Percentiles rank a stretch among this genome's conserved stretches.
phyloP scores from a whole-genome alignment of 2,329 filamentous ascomycete genomes.

The Penicillium sp. region DNA sequence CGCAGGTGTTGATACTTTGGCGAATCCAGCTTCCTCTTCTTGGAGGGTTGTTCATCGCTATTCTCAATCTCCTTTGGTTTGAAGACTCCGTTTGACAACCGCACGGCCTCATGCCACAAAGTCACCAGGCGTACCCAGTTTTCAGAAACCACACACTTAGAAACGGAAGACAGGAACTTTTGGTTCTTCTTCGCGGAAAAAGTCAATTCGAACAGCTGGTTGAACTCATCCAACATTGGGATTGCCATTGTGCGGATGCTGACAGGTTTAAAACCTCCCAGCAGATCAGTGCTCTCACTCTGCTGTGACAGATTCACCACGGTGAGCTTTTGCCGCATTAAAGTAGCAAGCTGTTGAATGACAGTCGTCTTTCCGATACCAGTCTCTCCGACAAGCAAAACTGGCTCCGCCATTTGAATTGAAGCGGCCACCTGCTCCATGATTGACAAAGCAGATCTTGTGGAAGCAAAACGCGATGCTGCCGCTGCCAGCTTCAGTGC shows the following conservation, averaged over 20 bases:
- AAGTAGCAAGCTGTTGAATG: constrained; percentile 84
- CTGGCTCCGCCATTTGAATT: constrained; percentile 79
- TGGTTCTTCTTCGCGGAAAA: constrained; percentile 88
- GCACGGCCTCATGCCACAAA: constrained; percentile 84
- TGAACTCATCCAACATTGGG: constrained; percentile 90
- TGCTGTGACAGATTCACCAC: constrained; percentile 97
- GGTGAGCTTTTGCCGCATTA: constrained; percentile 80
- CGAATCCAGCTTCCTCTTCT: constrained; percentile 66
- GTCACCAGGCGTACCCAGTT: constrained; percentile 87
- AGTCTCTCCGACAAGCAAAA: constrained; percentile 95
- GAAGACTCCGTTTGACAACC: constrained; percentile 76
- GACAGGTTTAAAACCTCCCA: constrained; percentile 95
- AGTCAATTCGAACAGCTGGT: constrained; percentile 81
- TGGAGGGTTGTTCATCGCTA: constrained; percentile 62
- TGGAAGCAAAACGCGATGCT: constrained; percentile 72
- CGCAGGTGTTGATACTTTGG: constrained; percentile 57
- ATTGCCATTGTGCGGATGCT: constrained; percentile 85
- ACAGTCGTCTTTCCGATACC: constrained; percentile 98
- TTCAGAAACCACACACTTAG: constrained; percentile 74
- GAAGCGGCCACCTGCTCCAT: constrained; percentile 87
- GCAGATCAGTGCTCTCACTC: constrained; percentile 91
- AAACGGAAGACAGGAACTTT: constrained; percentile 77
- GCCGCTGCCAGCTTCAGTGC: constrained; percentile 45
- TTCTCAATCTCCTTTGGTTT: constrained; percentile 41
- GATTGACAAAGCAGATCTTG: constrained; percentile 76